These are phyloP conservation scores for Ogataea pini DNA, from an alignment of 805 yeast genomes.

Conservation along the genomic window DNA sequence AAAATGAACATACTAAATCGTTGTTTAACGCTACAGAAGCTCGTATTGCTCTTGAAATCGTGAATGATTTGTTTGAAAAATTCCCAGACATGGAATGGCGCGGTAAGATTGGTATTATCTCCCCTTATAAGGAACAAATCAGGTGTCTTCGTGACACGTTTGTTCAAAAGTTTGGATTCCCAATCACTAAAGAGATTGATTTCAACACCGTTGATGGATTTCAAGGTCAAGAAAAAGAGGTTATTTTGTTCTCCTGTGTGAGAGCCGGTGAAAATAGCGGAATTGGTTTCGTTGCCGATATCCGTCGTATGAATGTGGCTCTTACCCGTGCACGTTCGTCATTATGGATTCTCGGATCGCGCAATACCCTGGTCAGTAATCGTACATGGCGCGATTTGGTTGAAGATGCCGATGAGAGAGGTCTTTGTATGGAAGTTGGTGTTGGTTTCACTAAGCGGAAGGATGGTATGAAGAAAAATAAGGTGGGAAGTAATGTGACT, in stretches of 20 bases:
- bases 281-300: conserved; percentile 89
- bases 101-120: conserved; percentile 84
- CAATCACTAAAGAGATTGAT: conserved; percentile 66
- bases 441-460: background rate
- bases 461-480: no score
- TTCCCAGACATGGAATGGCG: conserved; percentile 55
- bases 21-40: conserved; percentile 74
- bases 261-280: conserved; percentile 71
- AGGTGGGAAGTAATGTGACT: no score
- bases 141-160: conserved; percentile 58
- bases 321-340: conserved; percentile 91
- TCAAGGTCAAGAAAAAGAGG: conserved; percentile 96
- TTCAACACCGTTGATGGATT: conserved; percentile 97
- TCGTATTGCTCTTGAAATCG: conserved; percentile 65
- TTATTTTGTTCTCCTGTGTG: conserved; percentile 92
- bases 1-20: conserved; percentile 66
- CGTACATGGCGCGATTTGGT: conserved; percentile 74
- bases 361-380: conserved; percentile 61
- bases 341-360: conserved; percentile 88
- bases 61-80: conserved; percentile 49
- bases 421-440: background rate
- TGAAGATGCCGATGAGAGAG: conserved; percentile 59
- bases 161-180: conserved; percentile 57
- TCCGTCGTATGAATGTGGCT: conserved; percentile 96
- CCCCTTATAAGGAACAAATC: conserved; percentile 93